Base-by-base conservation (phyloP, 106 monocot species). In the Acorus gramineus region DNA sequence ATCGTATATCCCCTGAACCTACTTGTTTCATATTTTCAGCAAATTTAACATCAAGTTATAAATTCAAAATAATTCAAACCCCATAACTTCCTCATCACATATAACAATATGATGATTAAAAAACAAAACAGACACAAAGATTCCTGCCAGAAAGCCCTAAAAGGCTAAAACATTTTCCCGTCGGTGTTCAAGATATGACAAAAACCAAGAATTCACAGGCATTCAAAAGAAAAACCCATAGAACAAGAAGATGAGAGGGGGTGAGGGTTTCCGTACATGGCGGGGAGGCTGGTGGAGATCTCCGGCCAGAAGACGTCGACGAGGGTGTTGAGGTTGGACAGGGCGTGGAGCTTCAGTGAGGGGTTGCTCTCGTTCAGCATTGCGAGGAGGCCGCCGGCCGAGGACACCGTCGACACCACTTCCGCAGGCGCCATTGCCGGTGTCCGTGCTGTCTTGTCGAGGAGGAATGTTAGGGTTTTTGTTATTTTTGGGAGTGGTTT, bases 301-400 rank as follows among this genome's bases (percentile, higher is more conserved):
- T 94, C 93, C 6, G 78, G 93, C 89, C 89, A 94, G 84, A 94
- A 94, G 72, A 79, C 76, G 69, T 83, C 84, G 57, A 89, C 89
- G 72, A 86, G 73, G 48, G 81, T 81, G 69, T 89, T 89, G 56
- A 94, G 83, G 42, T 84, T 76, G 55, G 75, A 55, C 58, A 94
- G 86, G 5, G 93, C 93, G 73, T 94, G 86, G 6, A 86, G 77
- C 84, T 94, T 94, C 49, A 94, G 86, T 42, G 68, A 83, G 2
- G 82, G 82, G 49, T 84, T 75, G 47, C 73, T 61, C 70, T 94
- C 89, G 59, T 52, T 68, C 11, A 94, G 79, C 93, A 94, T 86
- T 46, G 93, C 89, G n/a, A 94, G 81, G 5, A 89, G 74, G 6
- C 89, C 84, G 62, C 89, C 79, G 28, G 86, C 89, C 1, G 93